Percentiles rank a stretch among this genome's conserved stretches.
These are phyloP conservation scores for Trichoderma breve DNA, from an alignment of 2,329 filamentous ascomycete genomes.

Conservation along the genomic window DNA sequence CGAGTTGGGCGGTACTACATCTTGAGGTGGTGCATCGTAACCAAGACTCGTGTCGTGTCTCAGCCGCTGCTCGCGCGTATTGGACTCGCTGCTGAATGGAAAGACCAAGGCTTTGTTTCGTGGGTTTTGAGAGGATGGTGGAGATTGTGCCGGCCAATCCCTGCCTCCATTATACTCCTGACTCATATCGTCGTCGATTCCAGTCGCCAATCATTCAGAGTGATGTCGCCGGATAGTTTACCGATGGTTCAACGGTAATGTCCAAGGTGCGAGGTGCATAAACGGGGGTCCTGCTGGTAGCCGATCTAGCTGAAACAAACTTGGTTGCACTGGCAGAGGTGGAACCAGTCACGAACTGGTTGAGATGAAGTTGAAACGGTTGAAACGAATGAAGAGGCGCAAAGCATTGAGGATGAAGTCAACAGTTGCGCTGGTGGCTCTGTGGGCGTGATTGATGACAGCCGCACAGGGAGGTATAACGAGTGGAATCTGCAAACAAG, in stretches of 20 bases:
- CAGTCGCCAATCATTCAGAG: not conserved
- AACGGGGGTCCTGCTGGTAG: not conserved
- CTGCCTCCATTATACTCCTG: constrained; percentile 54
- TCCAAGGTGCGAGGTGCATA: not conserved
- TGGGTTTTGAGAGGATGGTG: constrained; percentile 53
- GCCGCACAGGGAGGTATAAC: not conserved
- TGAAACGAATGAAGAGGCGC: constrained; percentile 8
- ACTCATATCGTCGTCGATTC: constrained; percentile 44
- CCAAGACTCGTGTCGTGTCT: constrained; percentile 26
- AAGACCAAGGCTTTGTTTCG: constrained; percentile 50
- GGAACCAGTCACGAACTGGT: not conserved
- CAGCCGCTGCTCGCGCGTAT: constrained; percentile 21
- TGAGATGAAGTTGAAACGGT: not conserved
- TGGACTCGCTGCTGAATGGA: constrained; percentile 21
- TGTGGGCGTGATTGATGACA: not conserved
- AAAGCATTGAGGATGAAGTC: not conserved
- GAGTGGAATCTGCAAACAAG: not conserved
- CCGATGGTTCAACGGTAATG: not conserved
- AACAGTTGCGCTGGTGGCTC: not conserved
- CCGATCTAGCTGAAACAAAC: constrained; percentile 7
- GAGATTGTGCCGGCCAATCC: constrained; percentile 44
- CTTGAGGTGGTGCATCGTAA: not conserved
- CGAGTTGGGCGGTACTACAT: constrained; percentile 1
- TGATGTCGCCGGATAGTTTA: not conserved
- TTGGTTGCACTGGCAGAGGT: constrained; percentile 13